These are phyloP conservation scores for Clonostachys rhizophaga DNA, from an alignment of 2,329 filamentous ascomycete species.

Conservation along the genomic window DNA sequence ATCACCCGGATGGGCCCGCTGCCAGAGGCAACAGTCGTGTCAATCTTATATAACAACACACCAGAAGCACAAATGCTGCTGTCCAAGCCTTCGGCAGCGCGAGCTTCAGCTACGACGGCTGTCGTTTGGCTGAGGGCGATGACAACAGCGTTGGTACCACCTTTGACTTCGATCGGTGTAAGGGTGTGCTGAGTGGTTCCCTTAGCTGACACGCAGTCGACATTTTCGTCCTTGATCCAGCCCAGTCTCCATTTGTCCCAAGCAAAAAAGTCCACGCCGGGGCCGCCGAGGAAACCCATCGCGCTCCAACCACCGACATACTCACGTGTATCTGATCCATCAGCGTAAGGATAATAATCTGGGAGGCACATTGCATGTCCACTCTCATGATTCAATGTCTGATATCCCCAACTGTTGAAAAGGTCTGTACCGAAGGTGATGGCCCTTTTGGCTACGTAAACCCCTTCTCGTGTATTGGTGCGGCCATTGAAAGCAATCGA, in stretches of 20 bases:
- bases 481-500: background rate
- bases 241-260: constrained; percentile 33
- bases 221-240: constrained; percentile 22
- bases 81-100: constrained; percentile 16
- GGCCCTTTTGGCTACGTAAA: constrained; percentile 16
- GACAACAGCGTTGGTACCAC: background rate
- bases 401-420: constrained; percentile 20
- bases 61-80: constrained; percentile 18
- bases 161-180: background rate
- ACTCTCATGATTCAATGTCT: constrained; percentile 28
- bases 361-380: constrained; percentile 30
- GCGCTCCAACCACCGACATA: constrained; percentile 28
- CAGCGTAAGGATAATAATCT: constrained; percentile 24
- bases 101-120: constrained; percentile 23
- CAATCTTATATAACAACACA: constrained; percentile 26
- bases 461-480: background rate
- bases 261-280: constrained; percentile 26
- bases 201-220: constrained; percentile 19
- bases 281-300: constrained; percentile 26
- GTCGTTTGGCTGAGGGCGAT: background rate
- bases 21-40: constrained; percentile 17
- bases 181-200: constrained; percentile 17
- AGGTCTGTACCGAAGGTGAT: constrained; percentile 24
- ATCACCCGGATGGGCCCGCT: constrained; percentile 22
- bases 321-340: constrained; percentile 11